Percentiles rank a stretch among this genome's conserved stretches.
Conservation (phyloP, 2,329 filamentous ascomycete species). For the Penicillium sp. region DNA sequence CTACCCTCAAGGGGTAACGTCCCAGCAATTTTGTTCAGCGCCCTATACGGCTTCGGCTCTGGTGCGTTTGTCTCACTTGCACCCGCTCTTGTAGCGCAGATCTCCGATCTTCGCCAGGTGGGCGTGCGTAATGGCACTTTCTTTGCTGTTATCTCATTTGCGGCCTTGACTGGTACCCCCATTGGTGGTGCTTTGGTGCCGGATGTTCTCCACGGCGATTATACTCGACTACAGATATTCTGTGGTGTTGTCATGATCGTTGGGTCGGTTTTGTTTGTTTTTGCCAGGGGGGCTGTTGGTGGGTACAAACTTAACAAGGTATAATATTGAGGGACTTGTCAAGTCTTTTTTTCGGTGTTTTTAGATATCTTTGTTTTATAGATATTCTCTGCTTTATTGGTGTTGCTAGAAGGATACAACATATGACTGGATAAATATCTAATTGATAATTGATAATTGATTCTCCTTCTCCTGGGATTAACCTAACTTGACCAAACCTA, state of each 20-base stretch:
- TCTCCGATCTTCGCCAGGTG: conserved; percentile 68
- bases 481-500: background rate
- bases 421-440: background rate
- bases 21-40: conserved; percentile 63
- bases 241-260: conserved; percentile 30
- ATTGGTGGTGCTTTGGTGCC: conserved; percentile 32
- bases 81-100: conserved; percentile 67
- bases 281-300: conserved; percentile 26
- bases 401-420: background rate
- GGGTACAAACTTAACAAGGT: conserved; percentile 28
- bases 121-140: conserved; percentile 66
- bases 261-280: conserved; percentile 25
- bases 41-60: conserved; percentile 68
- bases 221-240: conserved; percentile 29
- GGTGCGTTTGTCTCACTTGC: conserved; percentile 65
- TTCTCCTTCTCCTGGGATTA: background rate
- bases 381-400: background rate
- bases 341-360: background rate
- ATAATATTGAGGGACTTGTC: background rate
- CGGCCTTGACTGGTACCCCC: conserved; percentile 55
- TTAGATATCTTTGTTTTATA: background rate
- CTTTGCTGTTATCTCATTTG: conserved; percentile 63
- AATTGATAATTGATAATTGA: background rate
- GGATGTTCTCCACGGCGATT: conserved; percentile 27
- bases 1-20: conserved; percentile 54